A percentile compares a stretch with the other conserved stretches of the same genome.
Conservation (phyloP, 805 yeast genomes). For the Spathaspora girioi region DNA sequence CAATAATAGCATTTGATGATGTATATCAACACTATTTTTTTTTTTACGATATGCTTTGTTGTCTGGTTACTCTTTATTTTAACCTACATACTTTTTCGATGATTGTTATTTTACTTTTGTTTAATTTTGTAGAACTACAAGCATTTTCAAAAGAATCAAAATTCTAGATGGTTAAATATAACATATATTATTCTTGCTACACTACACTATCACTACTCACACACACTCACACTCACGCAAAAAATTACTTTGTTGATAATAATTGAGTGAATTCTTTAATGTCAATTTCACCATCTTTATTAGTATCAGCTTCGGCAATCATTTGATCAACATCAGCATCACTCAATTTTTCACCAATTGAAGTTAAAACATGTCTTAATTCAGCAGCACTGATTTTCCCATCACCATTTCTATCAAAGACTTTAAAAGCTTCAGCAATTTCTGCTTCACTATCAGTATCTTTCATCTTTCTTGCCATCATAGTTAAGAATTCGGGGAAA, state of each 20-base stretch:
- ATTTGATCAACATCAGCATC: constrained; percentile 97
- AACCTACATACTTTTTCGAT: not conserved
- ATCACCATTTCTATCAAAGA: constrained; percentile 93
- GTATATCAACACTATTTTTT: not conserved
- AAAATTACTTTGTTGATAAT: constrained; percentile 62
- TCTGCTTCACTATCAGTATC: constrained; percentile 97
- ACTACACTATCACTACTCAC: not conserved
- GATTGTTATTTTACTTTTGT: too few relatives aligned
- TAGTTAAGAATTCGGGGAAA: constrained; percentile 46
- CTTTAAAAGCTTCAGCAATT: constrained; percentile 95
- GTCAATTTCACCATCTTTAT: constrained; percentile 96
- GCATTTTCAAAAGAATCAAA: too few relatives aligned
- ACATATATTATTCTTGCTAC: not conserved
- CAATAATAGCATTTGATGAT: not conserved
- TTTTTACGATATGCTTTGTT: not conserved
- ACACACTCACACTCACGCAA: not conserved
- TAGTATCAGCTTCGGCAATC: constrained; percentile 93
- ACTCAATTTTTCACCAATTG: constrained; percentile 94
- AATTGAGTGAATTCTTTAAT: constrained; percentile 94
- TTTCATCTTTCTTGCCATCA: constrained; percentile 68
- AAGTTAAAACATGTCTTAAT: constrained; percentile 92
- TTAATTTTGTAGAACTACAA: too few relatives aligned
- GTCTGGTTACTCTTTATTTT: not conserved
- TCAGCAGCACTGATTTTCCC: constrained; percentile 97
- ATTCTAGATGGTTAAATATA: too few relatives aligned